Evolutionary conservation across 75 land plant species (phyloP).

Genomic region (Picea glauca): DNA sequence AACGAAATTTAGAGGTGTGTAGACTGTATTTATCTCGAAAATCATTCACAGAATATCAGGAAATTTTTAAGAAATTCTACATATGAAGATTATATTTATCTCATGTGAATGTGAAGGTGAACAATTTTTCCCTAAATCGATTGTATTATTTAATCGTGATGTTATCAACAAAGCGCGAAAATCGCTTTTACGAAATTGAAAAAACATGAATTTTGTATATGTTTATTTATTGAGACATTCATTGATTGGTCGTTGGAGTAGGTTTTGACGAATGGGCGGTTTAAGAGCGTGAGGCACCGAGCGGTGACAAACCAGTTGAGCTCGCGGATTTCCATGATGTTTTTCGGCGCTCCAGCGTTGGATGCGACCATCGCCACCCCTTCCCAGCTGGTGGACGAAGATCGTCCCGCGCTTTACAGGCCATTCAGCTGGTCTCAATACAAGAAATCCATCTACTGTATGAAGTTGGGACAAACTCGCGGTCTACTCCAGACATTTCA

Average conservation of each 20-base stretch:
- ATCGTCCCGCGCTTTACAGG: conserved; percentile 19
- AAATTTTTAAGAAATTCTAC: too few species aligned
- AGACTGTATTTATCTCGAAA: too few species aligned
- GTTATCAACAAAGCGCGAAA: too few species aligned
- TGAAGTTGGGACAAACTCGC: conserved; percentile 24
- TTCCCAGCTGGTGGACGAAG: conserved; percentile 19
- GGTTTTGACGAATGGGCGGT: conserved; percentile 65
- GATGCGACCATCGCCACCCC: conserved; percentile 18
- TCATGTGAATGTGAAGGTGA: too few species aligned
- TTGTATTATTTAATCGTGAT: too few species aligned
- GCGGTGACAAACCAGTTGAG: conserved; percentile 22
- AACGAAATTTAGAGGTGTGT: too few species aligned
- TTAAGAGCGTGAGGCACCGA: conserved; percentile 52
- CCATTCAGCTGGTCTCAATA: conserved; percentile 58
- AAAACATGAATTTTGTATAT: too few species aligned
- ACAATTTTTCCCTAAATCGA: too few species aligned
- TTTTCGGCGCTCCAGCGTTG: conserved; percentile 41
- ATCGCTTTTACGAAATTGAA: too few species aligned
- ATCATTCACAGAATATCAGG: too few species aligned
- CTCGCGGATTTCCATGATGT: conserved; percentile 43
- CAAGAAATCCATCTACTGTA: conserved; percentile 33
- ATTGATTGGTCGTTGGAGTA: neutral
- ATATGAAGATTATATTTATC: too few species aligned
- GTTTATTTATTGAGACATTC: neutral
- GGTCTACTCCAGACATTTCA: too few species aligned